Evolutionary conservation across 23 red algal species (phyloP), one percentile per base, ranked within the genome.

Genomic region (Chondrus crispus): DNA sequence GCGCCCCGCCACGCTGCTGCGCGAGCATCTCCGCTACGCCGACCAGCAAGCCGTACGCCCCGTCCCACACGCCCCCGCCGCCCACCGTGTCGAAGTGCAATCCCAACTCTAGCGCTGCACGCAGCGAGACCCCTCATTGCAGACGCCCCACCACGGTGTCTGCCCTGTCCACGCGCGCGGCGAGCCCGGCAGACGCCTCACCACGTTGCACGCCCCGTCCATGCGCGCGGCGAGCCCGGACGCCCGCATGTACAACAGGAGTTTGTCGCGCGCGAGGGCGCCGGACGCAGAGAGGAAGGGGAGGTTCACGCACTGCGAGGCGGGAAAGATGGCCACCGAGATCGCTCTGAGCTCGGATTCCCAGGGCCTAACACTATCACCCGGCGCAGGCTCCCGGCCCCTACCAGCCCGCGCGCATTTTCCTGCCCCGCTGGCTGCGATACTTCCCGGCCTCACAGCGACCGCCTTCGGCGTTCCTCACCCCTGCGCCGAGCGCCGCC

Each of bases 31-130:
- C 44, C 35, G 87, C 86, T 38, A 98, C 80, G 13, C 85, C 85
- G 6, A 80, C 85, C 2, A 98, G 66, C 9, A 98, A 63, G 50
- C 96, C 96, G 33, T 91, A 91, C 11, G 80, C 46, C 53, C 96
- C 96, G 75, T 98, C 96, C 29, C 60, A 86, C 3, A 38, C 29
- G 8, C 96, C 96, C 19, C 43, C 96, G 38, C 68, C 63, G 36
- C 40, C 37, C 24, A 98, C 96, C 30, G 92, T 95, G 35, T 98
- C 96, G 44, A 86, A 82, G 53, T 98, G 96, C 33, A 74, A 86
- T 10, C 90, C 91, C 46, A 98, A 81, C 32, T 92, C 52, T 51
- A 98, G 30, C 63, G 43, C 54, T 3, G 55, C 58, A 43, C 89
- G 89, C 5, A n/a, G n/a, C n/a, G n/a, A n/a, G n/a, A n/a, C n/a